Evolutionary conservation across 805 yeast species (phyloP).

Genomic region (Naumovozyma dairenensis): DNA sequence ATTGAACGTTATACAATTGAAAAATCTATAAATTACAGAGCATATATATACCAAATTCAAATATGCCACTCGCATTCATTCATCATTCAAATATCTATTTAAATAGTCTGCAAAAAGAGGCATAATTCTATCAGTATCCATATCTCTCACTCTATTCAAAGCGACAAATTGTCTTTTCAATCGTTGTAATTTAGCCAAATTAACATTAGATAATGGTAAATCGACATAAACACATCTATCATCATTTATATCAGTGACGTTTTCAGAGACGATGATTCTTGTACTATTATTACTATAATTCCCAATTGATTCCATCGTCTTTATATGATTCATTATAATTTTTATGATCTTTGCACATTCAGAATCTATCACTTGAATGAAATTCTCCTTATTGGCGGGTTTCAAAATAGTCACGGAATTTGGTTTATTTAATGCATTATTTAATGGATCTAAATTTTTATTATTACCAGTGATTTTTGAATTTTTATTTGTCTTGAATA

Average conservation of each 20-base stretch:
- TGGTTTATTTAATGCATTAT: conserved; percentile 54
- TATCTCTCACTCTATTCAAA: conserved; percentile 67
- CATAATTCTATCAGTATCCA: conserved; percentile 58
- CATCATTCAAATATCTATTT: conserved; percentile 43
- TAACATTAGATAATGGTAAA: conserved; percentile 46
- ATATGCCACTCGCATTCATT: too few relatives aligned
- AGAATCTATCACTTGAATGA: conserved; percentile 66
- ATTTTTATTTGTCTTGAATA: conserved; percentile 31
- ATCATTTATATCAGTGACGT: conserved; percentile 31
- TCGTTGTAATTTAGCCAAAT: conserved; percentile 73
- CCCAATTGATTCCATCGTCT: conserved; percentile 30
- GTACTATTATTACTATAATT: conserved; percentile 36
- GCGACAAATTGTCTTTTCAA: conserved; percentile 74
- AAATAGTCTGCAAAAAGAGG: conserved; percentile 73
- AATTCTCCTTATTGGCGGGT: conserved; percentile 69
- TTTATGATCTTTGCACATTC: conserved; percentile 57
- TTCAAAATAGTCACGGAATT: conserved; percentile 77
- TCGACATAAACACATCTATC: conserved; percentile 37
- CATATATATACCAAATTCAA: too few relatives aligned
- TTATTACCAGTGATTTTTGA: conserved; percentile 5
- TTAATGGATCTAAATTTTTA: conserved; percentile 32
- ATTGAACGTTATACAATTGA: too few relatives aligned
- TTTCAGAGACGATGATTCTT: conserved; percentile 37
- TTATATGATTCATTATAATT: conserved; percentile 45
- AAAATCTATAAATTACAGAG: too few relatives aligned